Conservation (phyloP, 768 basidiomycete genomes). For the Boletus speciosus region DNA sequence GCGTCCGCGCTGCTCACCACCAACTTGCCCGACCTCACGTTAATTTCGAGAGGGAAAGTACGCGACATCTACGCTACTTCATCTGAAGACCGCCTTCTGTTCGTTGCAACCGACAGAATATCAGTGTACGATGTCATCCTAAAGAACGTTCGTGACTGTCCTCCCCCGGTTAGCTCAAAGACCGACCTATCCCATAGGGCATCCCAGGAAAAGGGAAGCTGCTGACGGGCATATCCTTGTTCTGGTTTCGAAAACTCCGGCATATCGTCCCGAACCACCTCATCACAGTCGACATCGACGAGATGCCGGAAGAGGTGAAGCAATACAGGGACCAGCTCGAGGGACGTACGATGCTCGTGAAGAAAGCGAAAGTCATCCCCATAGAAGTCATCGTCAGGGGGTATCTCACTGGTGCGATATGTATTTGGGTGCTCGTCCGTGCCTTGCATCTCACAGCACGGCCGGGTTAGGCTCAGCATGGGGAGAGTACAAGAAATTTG, state of each 20-base stretch:
- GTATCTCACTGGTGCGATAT: slow-evolving; percentile 81
- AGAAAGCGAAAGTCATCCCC: slow-evolving; percentile 82
- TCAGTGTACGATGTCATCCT: slow-evolving; percentile 97
- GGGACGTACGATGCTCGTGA: slow-evolving; percentile 88
- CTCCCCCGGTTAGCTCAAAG: neutral
- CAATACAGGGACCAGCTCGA: slow-evolving; percentile 74
- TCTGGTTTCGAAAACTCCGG: slow-evolving; percentile 88
- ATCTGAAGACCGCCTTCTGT: slow-evolving; percentile 71
- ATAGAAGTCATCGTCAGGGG: slow-evolving; percentile 96
- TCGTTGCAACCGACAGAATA: slow-evolving; percentile 94
- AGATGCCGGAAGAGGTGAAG: slow-evolving; percentile 79
- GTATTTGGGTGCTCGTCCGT: neutral
- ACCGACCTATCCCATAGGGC: slow-evolving; percentile 49
- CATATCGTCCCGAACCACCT: slow-evolving; percentile 88
- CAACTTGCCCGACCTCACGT: slow-evolving; percentile 55
- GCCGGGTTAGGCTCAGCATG: slow-evolving; percentile 82
- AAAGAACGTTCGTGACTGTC: slow-evolving; percentile 65
- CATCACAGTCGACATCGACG: slow-evolving; percentile 67
- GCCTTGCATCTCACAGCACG: slow-evolving; percentile 5
- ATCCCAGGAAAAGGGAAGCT: slow-evolving; percentile 92
- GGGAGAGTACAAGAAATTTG: slow-evolving; percentile 84
- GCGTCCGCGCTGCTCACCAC: slow-evolving; percentile 47
- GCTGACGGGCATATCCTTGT: slow-evolving; percentile 84
- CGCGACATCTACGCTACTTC: slow-evolving; percentile 87
- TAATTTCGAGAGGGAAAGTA: slow-evolving; percentile 91